Evolutionary conservation across 495 filamentous ascomycete genomes (phyloP), one percentile per base, ranked within the genome.

Genomic region (Podospora pseudoanserina): DNA sequence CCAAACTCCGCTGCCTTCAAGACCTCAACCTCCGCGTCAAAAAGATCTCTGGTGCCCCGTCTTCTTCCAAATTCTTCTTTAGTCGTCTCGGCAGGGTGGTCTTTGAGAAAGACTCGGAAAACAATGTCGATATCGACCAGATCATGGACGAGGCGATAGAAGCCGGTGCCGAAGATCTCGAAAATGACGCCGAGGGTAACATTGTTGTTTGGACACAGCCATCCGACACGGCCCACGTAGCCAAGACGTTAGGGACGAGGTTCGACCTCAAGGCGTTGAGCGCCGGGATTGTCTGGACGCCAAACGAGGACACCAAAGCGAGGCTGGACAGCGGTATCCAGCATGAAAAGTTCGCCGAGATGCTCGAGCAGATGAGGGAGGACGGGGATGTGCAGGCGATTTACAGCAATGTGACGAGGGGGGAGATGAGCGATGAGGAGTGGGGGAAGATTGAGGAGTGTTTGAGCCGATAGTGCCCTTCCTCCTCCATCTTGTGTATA

Each of bases 61-160:
- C 91, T 16, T 87, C 93, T 1, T 91, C 91, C 44, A 88, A 83
- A 9, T 97, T 94, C 76, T 80, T 97, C 63, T 99, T 99, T 74
- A 84, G 91, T 63, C 91, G 89, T 74, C 87, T 88, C 59, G 92
- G 96, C 5, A 84, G 85, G 62, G 82, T 93, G 20, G 79, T 87
- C 3, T 89, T 96, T 67, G 87, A 90, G 71, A 85, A 84, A 67
- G 39, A 49, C 15, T 82, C 85, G 69, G 86, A 71, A 53, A 69
- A 65, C 4, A 84, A 79, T 2, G 57, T 89, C 34, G 84, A 83
- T 49, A 80, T 87, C n/a, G 93, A 97, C 65, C 86, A 90, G 26
- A 86, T 92, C 55, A 79, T 98, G 70, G 95, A 97, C 70, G 84
- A 89, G 49, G 92, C 91, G 6, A 86, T 98, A 55, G 94, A 99